Conservation (phyloP, 495 filamentous ascomycete species). For the Amniculicola lignicola region DNA sequence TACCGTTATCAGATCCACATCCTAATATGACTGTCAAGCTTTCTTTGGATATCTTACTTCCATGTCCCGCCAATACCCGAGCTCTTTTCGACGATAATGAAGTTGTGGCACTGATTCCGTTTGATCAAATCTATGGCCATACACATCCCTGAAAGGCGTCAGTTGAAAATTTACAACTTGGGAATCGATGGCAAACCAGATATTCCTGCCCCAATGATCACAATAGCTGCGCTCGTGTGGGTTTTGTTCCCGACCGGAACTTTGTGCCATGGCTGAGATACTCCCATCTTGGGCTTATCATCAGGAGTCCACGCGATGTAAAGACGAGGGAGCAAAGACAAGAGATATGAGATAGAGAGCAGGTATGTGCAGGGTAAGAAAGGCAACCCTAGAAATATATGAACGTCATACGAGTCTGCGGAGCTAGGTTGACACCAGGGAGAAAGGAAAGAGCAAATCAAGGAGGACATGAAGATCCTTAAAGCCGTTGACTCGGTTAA, state of each 20-base stretch:
- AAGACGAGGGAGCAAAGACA: too few species aligned
- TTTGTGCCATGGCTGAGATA: conserved; percentile 34
- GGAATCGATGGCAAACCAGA: conserved; percentile 37
- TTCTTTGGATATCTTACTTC: conserved; percentile 33
- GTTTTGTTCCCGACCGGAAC: conserved; percentile 39
- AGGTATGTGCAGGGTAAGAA: background rate
- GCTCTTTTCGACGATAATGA: conserved; percentile 55
- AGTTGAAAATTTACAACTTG: background rate
- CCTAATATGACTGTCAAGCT: too few species aligned
- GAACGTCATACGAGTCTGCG: too few species aligned
- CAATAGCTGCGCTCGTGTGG: conserved; percentile 49
- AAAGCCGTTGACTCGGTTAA: too few species aligned
- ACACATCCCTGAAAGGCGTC: conserved; percentile 42
- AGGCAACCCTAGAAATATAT: too few species aligned
- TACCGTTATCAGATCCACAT: background rate
- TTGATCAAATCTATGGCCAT: conserved; percentile 58
- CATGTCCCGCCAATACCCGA: conserved; percentile 56
- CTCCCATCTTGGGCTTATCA: conserved; percentile 13
- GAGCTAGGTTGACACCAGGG: too few species aligned
- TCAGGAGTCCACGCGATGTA: too few species aligned
- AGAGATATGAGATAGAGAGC: background rate
- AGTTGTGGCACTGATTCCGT: conserved; percentile 51
- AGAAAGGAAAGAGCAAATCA: too few species aligned
- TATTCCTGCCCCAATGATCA: conserved; percentile 56
- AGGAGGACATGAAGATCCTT: too few species aligned